Evolutionary conservation across 768 basidiomycete species (phyloP).

Genomic region (Dendrothele bispora): DNA sequence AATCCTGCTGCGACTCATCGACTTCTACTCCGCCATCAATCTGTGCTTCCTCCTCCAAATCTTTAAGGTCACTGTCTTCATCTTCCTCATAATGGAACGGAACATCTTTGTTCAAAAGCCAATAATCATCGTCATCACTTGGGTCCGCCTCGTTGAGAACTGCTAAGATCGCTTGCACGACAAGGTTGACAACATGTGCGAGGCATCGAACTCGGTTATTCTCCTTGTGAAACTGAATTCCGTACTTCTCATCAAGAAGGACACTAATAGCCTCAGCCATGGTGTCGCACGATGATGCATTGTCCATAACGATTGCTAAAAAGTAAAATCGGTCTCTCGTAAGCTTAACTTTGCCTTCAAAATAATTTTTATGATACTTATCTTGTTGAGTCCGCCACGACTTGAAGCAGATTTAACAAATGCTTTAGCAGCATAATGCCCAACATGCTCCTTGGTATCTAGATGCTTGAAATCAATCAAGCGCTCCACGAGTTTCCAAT

Average conservation of each 20-base stretch:
- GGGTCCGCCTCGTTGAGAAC: conserved; percentile 24
- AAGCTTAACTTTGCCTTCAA: too few species aligned
- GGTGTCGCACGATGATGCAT: conserved; percentile 33
- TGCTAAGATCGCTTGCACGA: conserved; percentile 31
- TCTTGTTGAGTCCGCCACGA: too few species aligned
- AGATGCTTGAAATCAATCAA: conserved; percentile 31
- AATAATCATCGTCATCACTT: conserved; percentile 26
- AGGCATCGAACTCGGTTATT: conserved; percentile 34
- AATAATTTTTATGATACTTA: too few species aligned
- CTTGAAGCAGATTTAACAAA: too few species aligned
- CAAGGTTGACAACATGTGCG: conserved; percentile 34
- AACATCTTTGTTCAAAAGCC: conserved; percentile 22
- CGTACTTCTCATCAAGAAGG: conserved; percentile 19
- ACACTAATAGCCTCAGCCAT: conserved; percentile 20
- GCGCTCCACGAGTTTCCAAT: conserved; percentile 31
- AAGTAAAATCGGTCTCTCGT: too few species aligned
- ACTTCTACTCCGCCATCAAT: too few species aligned
- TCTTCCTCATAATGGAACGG: conserved; percentile 30
- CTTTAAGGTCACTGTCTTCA: conserved; percentile 18
- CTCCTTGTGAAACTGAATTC: conserved; percentile 4
- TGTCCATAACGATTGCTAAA: conserved; percentile 34
- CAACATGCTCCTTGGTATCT: conserved; percentile 32
- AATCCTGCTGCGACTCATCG: conserved; percentile 20
- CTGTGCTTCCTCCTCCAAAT: conserved; percentile 16
- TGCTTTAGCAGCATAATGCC: conserved; percentile 26